Base-by-base conservation (phyloP, 345 rosid species). In the Aethionema arabicum region DNA sequence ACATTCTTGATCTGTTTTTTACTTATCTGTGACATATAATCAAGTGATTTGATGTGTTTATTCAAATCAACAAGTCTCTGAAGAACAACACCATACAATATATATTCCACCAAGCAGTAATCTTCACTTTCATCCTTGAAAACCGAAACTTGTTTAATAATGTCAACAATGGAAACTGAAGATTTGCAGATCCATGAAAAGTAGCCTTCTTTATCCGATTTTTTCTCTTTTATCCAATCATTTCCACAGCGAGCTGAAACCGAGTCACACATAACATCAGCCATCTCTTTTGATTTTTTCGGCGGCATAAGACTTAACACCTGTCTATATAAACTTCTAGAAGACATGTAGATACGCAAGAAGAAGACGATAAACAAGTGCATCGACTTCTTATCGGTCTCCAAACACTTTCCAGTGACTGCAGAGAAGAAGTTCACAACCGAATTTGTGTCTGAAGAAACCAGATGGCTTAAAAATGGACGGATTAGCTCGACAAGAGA, bases 41-140 rank as follows among this genome's bases (percentile, higher is more conserved):
- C 83, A 30, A 78, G 79, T 65, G 90, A 80, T 16, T 78, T 85
- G 52, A 83, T 79, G 72, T 74, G 76, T 80, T 87, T 84, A 66
- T 86, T 90, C 85, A 93, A 64, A 80, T 93, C 97, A 68, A 65
- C 83, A 67, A 90, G 90, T 76, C 96, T 84, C 80, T 87, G 97
- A 72, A 93, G 72, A 66, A 82, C 79, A 74, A 85, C 77, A 60
- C 72, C 74, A 51, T 78, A 82, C 64, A 90, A 72, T 62, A 76
- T 52, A 75, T 78, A 87, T 45, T 84, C 66, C 59, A 90, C 70
- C 61, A 76, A 68, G 71, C 71, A 82, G 70, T 78, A 83, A 65
- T 79, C 77, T 54, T 69, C 72, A 79, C 56, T 52, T 30, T 76
- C 65, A 47, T 72, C 81, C 55, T 72, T 69, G 42, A 80, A 68